Base-by-base conservation (phyloP, 2,329 filamentous ascomycete genomes). In the Plectosphaerella cucumerina region DNA sequence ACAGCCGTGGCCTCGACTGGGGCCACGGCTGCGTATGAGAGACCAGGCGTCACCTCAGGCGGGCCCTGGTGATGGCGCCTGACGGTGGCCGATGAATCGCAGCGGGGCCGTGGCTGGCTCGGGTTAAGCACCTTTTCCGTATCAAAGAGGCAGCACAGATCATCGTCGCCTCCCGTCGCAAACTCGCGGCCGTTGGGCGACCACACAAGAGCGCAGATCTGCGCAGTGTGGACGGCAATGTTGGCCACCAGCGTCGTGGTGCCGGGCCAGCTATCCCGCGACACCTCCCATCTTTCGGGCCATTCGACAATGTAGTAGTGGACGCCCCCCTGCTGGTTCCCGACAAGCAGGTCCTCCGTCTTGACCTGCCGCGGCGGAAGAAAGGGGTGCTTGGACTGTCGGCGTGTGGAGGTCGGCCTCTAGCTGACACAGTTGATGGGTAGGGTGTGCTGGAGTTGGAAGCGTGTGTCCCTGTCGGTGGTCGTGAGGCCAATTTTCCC, bases 171-270 rank as follows among this genome's bases (percentile, higher is more conserved):
- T 6, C 94, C 92, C 5, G 89, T 91, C 14, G 90, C 90, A 65
- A 99, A 92, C 34, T 85, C 77, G 3, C 77, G 76, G 4, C 90
- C 90, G 60, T 89, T 83, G 3, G 75, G 73, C 4, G 90, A 92
- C 90, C 92, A 97, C 3, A 89, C 81, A n/a, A 99, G 74, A 1
- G 93, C 93, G 62, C 94, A 99, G 50, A 99, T 86, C 63, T 97
- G 92, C 68, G 97, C 91, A 2, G 78, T 82, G 65, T 97, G 93
- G 8, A 90, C 82, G 31, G 78, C 78, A 59, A 97, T 86, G 57
- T 85, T 85, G 20, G 87, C 86, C 48, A 96, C 72, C 21, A 97
- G 74, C 2, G 81, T 89, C 73, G 96, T 85, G 33, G 84, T 79
- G 14, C 92, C 91, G 26, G 83, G 78, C 89, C 90, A 96, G 47